Evolutionary conservation across 495 filamentous ascomycete genomes (phyloP).

Genomic region (Hypoxylon subgilvum): DNA sequence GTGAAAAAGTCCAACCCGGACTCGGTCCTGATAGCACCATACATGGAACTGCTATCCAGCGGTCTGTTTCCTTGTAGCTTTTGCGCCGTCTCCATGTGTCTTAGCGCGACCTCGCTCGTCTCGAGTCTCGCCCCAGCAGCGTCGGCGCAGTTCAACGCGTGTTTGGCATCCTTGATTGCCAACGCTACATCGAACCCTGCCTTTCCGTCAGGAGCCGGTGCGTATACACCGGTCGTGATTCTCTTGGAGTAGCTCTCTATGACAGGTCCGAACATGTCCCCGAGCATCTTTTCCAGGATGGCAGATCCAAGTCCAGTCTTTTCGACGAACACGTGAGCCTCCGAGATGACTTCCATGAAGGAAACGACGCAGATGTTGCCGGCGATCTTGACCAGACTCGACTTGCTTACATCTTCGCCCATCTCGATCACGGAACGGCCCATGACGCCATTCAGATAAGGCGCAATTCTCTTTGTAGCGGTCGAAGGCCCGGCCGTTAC

Average conservation of each 20-base stretch:
- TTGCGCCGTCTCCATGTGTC: conserved; percentile 10
- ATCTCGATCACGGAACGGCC: conserved; percentile 67
- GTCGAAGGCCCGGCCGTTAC: conserved; percentile 67
- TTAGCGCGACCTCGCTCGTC: conserved; percentile 13
- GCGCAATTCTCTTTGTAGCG: conserved; percentile 61
- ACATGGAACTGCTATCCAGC: conserved; percentile 10
- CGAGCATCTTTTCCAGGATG: conserved; percentile 58
- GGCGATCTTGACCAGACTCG: conserved; percentile 69
- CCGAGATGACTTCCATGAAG: conserved; percentile 54
- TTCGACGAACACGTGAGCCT: conserved; percentile 62
- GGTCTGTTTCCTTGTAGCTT: conserved; percentile 10
- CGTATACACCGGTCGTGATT: conserved; percentile 36
- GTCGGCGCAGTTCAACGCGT: conserved; percentile 14
- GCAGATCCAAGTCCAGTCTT: conserved; percentile 59
- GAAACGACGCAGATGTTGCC: conserved; percentile 71
- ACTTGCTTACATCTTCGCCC: conserved; percentile 52
- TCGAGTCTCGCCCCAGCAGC: conserved; percentile 10
- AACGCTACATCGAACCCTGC: conserved; percentile 20
- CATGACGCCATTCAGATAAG: conserved; percentile 72
- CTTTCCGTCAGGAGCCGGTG: background rate
- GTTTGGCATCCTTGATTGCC: conserved; percentile 15
- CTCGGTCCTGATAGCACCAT: background rate
- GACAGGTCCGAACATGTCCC: conserved; percentile 58
- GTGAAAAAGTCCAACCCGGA: background rate
- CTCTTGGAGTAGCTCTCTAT: conserved; percentile 54